Evolutionary conservation across 2,329 filamentous ascomycete genomes (phyloP), one percentile per base, ranked within the genome.

Genomic region (Biscogniauxia mediterranea): DNA sequence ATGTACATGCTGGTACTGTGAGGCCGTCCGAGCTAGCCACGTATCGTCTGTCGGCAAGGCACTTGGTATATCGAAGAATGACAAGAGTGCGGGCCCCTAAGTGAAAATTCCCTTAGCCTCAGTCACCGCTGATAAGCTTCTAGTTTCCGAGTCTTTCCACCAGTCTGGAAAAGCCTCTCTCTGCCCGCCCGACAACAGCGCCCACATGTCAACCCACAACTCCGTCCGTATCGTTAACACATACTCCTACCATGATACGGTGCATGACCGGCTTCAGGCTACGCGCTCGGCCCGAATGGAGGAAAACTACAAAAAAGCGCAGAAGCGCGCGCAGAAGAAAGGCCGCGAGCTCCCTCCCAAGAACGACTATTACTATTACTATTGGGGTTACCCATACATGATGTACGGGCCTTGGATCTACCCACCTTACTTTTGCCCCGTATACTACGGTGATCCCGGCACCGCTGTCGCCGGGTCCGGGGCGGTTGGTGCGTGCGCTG

Each of bases 1-100:
- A 73, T 94, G 91, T 69, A 90, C 86, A 0, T 93, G 91, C 74
- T 93, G 90, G 90, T 92, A 93, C 73, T 96, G 92, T 75, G 91
- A 95, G 74, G 83, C 87, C 5, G 82, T 88, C 57, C 85, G 89
- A 38, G 78, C 85, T 52, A 77, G 82, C 1, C 80, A 87, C 68
- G 79, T 85, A 1, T 81, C 79, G 11, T 72, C 77, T 1, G 65
- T 83, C 1, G 78, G 76, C 3, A 77, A 76, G 19, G 67, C 80
- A 1, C 76, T 88, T 17, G 77, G 79, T 5, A 67, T 79, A 6
- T 81, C 79, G 0, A 78, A 74, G 25, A 77, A 79, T 6, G 78
- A 82, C 51, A 82, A 80, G 61, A 67, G 78, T 75, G 73, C 17
- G 17, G 38, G 6, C 6, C 38, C 38, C 32, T 15, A 38, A 9